Base-by-base conservation (phyloP, 257 asterid genomes). In the Ligustrum vulgare region DNA sequence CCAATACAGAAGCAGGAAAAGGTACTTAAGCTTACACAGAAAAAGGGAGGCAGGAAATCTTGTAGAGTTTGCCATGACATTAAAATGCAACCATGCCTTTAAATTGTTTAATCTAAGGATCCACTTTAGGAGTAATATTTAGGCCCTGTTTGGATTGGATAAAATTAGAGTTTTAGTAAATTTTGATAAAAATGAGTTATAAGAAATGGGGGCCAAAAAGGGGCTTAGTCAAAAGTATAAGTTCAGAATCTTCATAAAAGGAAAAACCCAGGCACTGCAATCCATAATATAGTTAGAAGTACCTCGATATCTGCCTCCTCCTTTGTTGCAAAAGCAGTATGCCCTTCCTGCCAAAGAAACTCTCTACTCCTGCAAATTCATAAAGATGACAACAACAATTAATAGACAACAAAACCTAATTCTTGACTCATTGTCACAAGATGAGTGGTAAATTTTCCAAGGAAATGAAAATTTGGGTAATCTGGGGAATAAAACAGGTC, bases 271-370 rank as follows among this genome's bases (percentile, higher is more conserved):
- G 37, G 43, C 36, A 49, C 23, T 49, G 65, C 43, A 76, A 71
- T 68, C 62, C 67, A 72, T 43, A 62, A 60, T 49, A 51, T 39
- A 54, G 78, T 23, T 66, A 67, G 74, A 68, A 66, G 73, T 84
- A 90, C 98, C 95, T 92, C 97, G 13, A 86, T 56, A 76, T 94
- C 99, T 16, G 98, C 96, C 82, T 95, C 99, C 83, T 82, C 91
- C 82, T 93, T 90, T 39, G 97, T 93, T 71, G 97, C 99, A 82
- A 95, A 95, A 72, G 99, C 99, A 73, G 98, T 93, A 83, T 95
- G 99, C 41, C 98, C 98, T 82, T 91, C 99, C 80, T 95, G 99
- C 99, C 99, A 91, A 60, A 95, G 92, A 82, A 95, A 95, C 80
- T 95, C 99, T 60, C 97, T 97, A 58, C 99, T 95, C 97, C 98